Base-by-base conservation (phyloP, 176 grass and related monocot genomes). In the Dendrocalamus sinicus region DNA sequence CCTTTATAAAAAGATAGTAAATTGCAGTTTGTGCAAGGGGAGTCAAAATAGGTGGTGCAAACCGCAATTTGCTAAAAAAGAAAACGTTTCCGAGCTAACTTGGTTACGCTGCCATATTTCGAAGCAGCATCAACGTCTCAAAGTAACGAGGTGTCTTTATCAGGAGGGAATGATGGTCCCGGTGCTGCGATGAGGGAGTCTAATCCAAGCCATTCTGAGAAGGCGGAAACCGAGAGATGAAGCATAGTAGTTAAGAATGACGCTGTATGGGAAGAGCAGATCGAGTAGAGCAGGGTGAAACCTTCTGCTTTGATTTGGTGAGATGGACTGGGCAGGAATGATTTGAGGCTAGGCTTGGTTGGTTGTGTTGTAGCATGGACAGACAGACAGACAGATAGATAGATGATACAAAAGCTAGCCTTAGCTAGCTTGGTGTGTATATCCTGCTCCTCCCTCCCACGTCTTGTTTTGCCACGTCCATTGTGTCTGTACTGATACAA, bases 191-290 rank as follows among this genome's bases (percentile, higher is more conserved):
- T 2, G 26, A 53, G 50, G 12, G 76, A 89, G 50, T 10, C 75
- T 14, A 64, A 45, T 20, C 43, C 81, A 28, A 75, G 52, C 46
- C 84, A 80, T 76, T 65, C 92, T 10, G 90, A 90, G 73, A 94
- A 87, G 74, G 40, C 15, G 3, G 81, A 93, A 41, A 72, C 67
- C 43, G 11, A 90, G 71, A 26, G 71, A 79, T 84, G 59, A 93
- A 30, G 55, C 67, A 1, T 17, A 72, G 11, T 28, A 77, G 11
- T 23, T 45, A 44, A 76, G 40, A 39, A 16, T 46, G 35, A 72
- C 30, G 4, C 20, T 17, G 32, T 23, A 47, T 65, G 40, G 69
- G 28, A 80, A 67, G 69, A 11, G 16, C 37, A n/a, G 26, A 73
- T 47, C 22, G 47, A 69, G 48, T 54, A 82, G 37, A 59, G 51